Conservation (phyloP, 2,329 filamentous ascomycete genomes). For the Hypoxylon sp. region DNA sequence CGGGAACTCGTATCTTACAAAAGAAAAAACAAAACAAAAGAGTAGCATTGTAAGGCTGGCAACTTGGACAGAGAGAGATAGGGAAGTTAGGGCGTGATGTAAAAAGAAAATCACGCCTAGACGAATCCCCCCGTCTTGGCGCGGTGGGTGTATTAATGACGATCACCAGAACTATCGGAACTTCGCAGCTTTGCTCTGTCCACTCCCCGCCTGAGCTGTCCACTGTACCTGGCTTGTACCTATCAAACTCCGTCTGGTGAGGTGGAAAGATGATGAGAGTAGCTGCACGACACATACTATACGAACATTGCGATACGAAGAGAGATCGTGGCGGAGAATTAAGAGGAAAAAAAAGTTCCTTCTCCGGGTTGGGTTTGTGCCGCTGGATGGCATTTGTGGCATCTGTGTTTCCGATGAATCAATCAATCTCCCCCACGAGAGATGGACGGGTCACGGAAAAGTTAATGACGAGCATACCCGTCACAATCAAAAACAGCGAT, state of each 20-base stretch:
- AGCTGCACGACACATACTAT: constrained; percentile 17
- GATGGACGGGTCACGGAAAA: constrained; percentile 20
- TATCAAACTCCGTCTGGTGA: constrained; percentile 5
- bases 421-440: constrained; percentile 12
- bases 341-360: not conserved
- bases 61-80: not conserved
- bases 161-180: constrained; percentile 53
- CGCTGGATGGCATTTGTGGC: not conserved
- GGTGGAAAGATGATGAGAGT: constrained; percentile 9
- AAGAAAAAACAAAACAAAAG: not conserved
- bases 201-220: constrained; percentile 22
- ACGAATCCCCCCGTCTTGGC: constrained; percentile 40
- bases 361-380: constrained; percentile 2
- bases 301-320: constrained; percentile 4
- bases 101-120: constrained; percentile 10
- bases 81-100: constrained; percentile 1
- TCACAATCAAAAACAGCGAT: constrained; percentile 31
- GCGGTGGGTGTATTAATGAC: constrained; percentile 48
- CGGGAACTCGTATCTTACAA: not conserved
- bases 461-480: constrained; percentile 47
- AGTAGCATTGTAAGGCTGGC: constrained; percentile 2
- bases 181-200: constrained; percentile 43
- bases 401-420: constrained; percentile 3
- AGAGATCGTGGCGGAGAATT: constrained; percentile 7
- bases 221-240: constrained; percentile 35